A percentile compares a stretch with the other conserved stretches of the same genome.
Evolutionary conservation across 2,329 filamentous ascomycete species (phyloP).

Genomic region (Dactylonectria estremocensis): DNA sequence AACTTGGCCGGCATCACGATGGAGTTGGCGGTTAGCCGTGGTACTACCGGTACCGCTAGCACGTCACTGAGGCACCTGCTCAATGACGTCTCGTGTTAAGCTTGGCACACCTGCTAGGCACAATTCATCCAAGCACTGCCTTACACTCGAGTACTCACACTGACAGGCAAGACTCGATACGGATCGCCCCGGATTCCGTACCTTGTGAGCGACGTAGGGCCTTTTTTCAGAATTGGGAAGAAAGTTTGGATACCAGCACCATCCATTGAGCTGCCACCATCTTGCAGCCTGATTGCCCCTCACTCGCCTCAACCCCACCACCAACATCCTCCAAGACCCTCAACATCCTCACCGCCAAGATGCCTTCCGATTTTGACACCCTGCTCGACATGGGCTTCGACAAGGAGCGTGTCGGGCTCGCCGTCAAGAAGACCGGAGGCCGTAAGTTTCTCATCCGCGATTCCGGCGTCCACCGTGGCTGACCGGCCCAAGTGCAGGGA

Average conservation of each 20-base stretch:
- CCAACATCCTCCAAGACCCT: conserved; percentile 35
- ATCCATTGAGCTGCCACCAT: conserved; percentile 6
- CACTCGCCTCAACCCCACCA: conserved; percentile 42
- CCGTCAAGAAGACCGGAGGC: conserved; percentile 86
- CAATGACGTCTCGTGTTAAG: conserved; percentile 46
- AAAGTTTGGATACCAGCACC: conserved; percentile 32
- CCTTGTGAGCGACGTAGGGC: not conserved
- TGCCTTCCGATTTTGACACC: conserved; percentile 72
- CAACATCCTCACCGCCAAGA: conserved; percentile 59
- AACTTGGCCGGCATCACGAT: not conserved
- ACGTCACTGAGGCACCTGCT: conserved; percentile 46
- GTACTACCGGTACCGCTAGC: conserved; percentile 39
- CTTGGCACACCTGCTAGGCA: conserved; percentile 20
- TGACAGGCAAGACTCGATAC: not conserved
- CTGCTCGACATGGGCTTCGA: conserved; percentile 87
- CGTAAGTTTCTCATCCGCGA: conserved; percentile 65
- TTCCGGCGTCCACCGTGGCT: conserved; percentile 13
- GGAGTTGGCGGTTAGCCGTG: conserved; percentile 39
- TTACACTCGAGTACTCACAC: not conserved
- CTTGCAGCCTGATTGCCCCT: conserved; percentile 34
- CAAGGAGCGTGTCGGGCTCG: conserved; percentile 83
- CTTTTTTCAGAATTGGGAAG: conserved; percentile 10
- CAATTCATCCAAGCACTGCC: conserved; percentile 23
- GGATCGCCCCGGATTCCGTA: not conserved
- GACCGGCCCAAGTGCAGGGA: conserved; percentile 76